Conservation (phyloP, 2,329 filamentous ascomycete species). For the Juglanconis oblonga region DNA sequence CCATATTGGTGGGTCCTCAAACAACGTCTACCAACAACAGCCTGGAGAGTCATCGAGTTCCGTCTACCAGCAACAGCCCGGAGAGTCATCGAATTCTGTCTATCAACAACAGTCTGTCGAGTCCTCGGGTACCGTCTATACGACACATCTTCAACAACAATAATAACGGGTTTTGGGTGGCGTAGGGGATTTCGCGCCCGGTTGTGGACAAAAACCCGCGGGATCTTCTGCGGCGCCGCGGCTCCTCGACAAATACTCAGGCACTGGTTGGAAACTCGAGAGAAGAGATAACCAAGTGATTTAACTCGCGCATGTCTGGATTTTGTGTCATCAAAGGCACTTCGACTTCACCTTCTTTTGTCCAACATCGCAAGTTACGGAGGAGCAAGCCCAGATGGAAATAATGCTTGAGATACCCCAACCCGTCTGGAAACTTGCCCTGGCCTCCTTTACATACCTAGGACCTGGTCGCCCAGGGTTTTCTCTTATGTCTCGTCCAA, state of each 20-base stretch:
- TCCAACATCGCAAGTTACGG: neutral
- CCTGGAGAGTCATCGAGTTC: conserved; percentile 23
- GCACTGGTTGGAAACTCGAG: neutral
- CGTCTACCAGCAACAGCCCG: conserved; percentile 34
- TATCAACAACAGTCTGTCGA: conserved; percentile 7
- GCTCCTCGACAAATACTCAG: neutral
- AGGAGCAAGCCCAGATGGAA: conserved; percentile 14
- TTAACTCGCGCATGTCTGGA: neutral
- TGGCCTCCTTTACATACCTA: neutral
- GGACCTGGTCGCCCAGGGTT: neutral
- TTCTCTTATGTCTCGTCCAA: neutral
- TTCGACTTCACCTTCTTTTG: neutral
- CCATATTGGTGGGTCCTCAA: conserved; percentile 21
- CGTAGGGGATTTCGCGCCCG: neutral
- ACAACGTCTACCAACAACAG: conserved; percentile 14
- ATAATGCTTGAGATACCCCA: conserved; percentile 21
- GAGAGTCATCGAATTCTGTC: conserved; percentile 20
- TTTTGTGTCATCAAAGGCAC: conserved; percentile 9
- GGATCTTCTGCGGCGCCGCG: neutral
- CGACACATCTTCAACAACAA: conserved; percentile 30
- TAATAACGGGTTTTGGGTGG: conserved; percentile 21
- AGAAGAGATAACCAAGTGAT: neutral
- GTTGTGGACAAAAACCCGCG: neutral
- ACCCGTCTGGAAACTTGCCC: conserved; percentile 11
- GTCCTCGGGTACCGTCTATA: conserved; percentile 29